Conservation (phyloP, 345 rosid genomes). For the Alliaria petiolata region DNA sequence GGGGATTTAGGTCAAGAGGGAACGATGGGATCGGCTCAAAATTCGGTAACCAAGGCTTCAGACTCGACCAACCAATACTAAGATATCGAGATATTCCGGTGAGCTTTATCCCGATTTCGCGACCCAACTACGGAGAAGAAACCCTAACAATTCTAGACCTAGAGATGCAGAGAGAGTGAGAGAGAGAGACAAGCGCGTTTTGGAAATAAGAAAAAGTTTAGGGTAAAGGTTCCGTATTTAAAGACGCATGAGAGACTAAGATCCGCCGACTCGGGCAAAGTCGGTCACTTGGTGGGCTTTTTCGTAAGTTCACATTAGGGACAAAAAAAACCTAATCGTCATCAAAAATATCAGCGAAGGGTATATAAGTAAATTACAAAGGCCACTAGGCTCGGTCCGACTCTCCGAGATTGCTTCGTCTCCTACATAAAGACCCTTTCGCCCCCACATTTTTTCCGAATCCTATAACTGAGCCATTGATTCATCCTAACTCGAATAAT, state of each 20-base stretch:
- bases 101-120: background rate
- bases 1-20: background rate
- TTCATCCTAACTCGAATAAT: background rate
- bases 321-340: slow-evolving; percentile 4
- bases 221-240: slow-evolving; percentile 4
- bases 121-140: background rate
- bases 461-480: no score
- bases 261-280: slow-evolving; percentile 21
- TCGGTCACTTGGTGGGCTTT: slow-evolving; percentile 20
- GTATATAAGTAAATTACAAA: background rate
- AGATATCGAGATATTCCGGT: background rate
- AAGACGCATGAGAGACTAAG: background rate
- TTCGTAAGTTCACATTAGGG: background rate
- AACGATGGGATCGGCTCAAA: background rate
- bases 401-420: no score
- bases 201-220: rapidly evolving
- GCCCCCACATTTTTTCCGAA: background rate
- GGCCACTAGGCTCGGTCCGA: no score
- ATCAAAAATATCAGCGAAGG: background rate
- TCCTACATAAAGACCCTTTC: background rate
- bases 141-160: background rate
- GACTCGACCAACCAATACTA: background rate
- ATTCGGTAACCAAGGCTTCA: background rate
- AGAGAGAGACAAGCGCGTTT: background rate
- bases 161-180: background rate